Conservation (phyloP, 805 yeast genomes). For the Starmerella lactis-condensi region DNA sequence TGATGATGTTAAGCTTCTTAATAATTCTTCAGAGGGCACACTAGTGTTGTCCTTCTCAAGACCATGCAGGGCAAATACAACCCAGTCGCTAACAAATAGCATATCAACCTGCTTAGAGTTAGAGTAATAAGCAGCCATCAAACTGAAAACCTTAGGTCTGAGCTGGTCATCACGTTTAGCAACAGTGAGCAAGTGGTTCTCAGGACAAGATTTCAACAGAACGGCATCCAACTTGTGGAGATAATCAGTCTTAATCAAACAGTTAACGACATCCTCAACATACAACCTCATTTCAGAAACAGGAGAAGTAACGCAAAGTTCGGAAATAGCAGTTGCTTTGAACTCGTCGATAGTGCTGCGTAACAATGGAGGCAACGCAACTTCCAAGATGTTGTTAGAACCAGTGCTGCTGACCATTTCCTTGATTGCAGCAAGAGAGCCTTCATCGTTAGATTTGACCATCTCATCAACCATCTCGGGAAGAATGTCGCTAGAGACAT, state of each 20-base stretch:
- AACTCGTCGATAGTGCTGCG: conserved; percentile 24
- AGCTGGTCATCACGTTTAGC: conserved; percentile 57
- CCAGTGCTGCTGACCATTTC: conserved; percentile 73
- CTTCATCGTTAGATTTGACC: conserved; percentile 27
- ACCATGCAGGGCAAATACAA: conserved; percentile 38
- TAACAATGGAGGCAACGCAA: conserved; percentile 68
- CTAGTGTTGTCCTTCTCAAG: conserved; percentile 47
- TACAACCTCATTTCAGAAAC: conserved; percentile 23
- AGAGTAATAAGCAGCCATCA: conserved; percentile 53
- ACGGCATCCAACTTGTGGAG: conserved; percentile 40
- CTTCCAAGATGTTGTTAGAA: conserved; percentile 83
- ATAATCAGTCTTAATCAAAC: conserved; percentile 32
- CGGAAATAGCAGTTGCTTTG: conserved; percentile 42
- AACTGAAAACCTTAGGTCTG: conserved; percentile 32
- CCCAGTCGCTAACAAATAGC: conserved; percentile 56
- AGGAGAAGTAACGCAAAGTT: conserved; percentile 22
- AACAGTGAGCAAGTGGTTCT: conserved; percentile 43
- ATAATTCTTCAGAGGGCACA: conserved; percentile 41
- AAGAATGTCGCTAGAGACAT: conserved; percentile 68
- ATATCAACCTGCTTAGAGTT: conserved; percentile 27
- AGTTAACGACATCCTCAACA: conserved; percentile 51
- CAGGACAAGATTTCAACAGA: conserved; percentile 36
- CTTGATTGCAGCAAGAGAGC: conserved; percentile 70
- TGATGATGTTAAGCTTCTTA: conserved; percentile 36
- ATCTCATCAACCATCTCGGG: conserved; percentile 65